Evolutionary conservation across 2,329 filamentous ascomycete genomes (phyloP).

Genomic region (Elsinoe australis): DNA sequence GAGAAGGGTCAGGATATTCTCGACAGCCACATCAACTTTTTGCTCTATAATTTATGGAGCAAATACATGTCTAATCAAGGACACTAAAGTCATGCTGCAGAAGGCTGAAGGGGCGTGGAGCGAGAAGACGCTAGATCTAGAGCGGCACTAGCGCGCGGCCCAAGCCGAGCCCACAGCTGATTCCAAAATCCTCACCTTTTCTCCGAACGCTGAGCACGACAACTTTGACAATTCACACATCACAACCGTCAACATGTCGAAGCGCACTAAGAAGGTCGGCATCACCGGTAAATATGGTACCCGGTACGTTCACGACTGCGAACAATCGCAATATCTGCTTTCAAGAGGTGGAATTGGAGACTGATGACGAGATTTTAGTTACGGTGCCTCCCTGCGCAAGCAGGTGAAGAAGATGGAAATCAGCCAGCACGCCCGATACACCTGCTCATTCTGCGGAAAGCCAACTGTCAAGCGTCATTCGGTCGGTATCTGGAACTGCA

Average conservation of each 20-base stretch:
- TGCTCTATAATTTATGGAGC: too few species aligned
- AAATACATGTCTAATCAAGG: too few species aligned
- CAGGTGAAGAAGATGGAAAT: constrained; percentile 99
- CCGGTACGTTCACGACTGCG: constrained; percentile 55
- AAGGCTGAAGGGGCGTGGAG: too few species aligned
- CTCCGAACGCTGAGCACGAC: constrained; percentile 11
- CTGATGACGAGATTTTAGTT: constrained; percentile 47
- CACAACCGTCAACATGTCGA: constrained; percentile 64
- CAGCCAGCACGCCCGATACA: constrained; percentile 94
- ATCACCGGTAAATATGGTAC: constrained; percentile 99
- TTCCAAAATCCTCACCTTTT: constrained; percentile 11
- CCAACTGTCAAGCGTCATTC: constrained; percentile 66
- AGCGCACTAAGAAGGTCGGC: constrained; percentile 97
- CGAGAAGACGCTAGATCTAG: background rate
- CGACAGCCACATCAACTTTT: too few species aligned
- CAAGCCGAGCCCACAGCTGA: constrained; percentile 11
- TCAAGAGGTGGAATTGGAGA: background rate
- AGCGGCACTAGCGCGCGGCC: constrained; percentile 6
- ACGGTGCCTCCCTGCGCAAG: constrained; percentile 98
- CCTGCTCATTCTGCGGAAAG: constrained; percentile 99
- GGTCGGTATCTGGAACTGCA: constrained; percentile 96
- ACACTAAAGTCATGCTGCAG: too few species aligned
- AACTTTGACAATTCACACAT: constrained; percentile 19
- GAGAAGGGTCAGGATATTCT: too few species aligned
- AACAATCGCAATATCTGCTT: background rate